Evolutionary conservation across 2,329 filamentous ascomycete genomes (phyloP).

Genomic region (Neofusicoccum sp.): DNA sequence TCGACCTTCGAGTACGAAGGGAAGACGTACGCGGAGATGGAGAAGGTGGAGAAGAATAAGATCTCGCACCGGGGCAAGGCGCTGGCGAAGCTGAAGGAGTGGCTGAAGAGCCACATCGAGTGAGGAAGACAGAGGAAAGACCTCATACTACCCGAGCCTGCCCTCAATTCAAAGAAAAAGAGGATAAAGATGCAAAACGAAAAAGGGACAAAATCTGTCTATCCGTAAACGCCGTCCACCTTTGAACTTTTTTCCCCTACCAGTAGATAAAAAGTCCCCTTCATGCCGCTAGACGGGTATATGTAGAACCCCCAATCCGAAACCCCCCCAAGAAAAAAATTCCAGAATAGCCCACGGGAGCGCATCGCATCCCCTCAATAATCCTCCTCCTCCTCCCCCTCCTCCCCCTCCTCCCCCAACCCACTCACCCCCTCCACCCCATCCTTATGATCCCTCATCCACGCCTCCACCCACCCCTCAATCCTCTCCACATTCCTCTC

Average conservation of each 20-base stretch:
- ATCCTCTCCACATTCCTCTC: slow-evolving; percentile 85
- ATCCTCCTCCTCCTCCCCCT: slow-evolving; percentile 26
- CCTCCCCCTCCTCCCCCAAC: slow-evolving; percentile 26
- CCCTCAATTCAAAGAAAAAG: no score
- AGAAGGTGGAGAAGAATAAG: slow-evolving; percentile 79
- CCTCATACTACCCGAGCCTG: no score
- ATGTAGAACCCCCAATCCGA: not conserved
- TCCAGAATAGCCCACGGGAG: slow-evolving; percentile 19
- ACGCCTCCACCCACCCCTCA: slow-evolving; percentile 75
- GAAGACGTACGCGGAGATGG: slow-evolving; percentile 95
- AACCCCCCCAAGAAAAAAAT: slow-evolving; percentile 24
- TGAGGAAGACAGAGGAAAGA: slow-evolving; percentile 21
- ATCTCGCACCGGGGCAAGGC: slow-evolving; percentile 90
- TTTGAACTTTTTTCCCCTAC: slow-evolving; percentile 21
- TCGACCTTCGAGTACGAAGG: slow-evolving; percentile 93
- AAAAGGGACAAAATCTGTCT: not conserved
- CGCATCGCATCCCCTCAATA: slow-evolving; percentile 26
- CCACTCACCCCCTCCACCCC: slow-evolving; percentile 9
- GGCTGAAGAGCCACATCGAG: slow-evolving; percentile 49
- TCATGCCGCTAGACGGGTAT: slow-evolving; percentile 9
- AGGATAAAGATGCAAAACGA: no score
- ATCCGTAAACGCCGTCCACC: slow-evolving; percentile 16
- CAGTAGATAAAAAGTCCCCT: not conserved
- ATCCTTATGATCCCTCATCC: slow-evolving; percentile 66
- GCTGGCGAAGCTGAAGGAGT: slow-evolving; percentile 79